Evolutionary conservation across 2,329 filamentous ascomycete species (phyloP), one percentile per base, ranked within the genome.

Genomic region (Penicillium thymicola): DNA sequence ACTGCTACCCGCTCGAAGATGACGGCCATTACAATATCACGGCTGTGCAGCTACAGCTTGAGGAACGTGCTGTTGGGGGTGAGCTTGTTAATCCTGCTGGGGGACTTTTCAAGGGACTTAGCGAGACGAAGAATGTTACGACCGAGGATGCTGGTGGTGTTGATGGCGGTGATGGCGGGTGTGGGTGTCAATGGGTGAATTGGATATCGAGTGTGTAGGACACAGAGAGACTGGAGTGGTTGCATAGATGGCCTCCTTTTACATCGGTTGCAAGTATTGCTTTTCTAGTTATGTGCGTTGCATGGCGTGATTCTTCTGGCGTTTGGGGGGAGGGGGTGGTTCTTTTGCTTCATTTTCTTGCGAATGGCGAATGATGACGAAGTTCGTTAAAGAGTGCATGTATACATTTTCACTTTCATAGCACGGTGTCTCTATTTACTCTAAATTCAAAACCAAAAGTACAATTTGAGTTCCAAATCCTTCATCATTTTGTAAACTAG

Each of bases 101-200:
- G 11, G 77, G 79, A 8, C 73, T 81, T 7, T 76, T 79, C 36
- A 70, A 75, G 54, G 30, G 61, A 42, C 23, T 53, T 14, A 32
- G 27, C 10, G 41, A 55, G 10, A 60, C 30, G 25, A 53, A 41
- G 25, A 47, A 44, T 23, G 51, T 13, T 34, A 46, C 52, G 21
- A 57, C 55, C 11, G 61, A 51, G 18, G 65, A 68, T 13, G 72
- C 66, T 16, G 75, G 74, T 0, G 82, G 82, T 0, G 78, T 85
- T 55, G 84, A 86, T 71, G 84, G 84, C 1, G 84, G 84, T 1
- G 78, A 72, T 5, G 84, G 83, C 7, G 84, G 84, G 0, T 87
- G 84, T 74, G 66, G 65, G n/a, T 87, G 84, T 69, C 72, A 77
- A 63, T 87, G 84, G 82, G 75, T 79, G 67, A 86, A 85, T 70